These are phyloP conservation scores for Alternaria longipes DNA, from an alignment of 2,329 filamentous ascomycete species.

Conservation along the genomic window DNA sequence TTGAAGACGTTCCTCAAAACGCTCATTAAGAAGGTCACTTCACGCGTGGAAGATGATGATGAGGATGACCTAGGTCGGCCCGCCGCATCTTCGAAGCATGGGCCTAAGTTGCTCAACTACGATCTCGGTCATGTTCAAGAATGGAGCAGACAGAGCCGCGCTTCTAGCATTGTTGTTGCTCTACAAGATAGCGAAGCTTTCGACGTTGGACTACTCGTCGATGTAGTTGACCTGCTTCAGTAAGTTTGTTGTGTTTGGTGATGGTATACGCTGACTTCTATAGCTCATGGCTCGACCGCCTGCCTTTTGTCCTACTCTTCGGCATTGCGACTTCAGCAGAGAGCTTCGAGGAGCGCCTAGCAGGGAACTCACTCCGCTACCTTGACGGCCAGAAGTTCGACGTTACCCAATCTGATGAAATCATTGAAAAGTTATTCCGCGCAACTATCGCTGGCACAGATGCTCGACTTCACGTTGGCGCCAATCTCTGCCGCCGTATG, in stretches of 20 bases:
- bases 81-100: conserved; percentile 54
- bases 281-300: conserved; percentile 75
- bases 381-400: conserved; percentile 79
- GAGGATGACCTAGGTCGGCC: conserved; percentile 45
- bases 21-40: conserved; percentile 73
- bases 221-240: conserved; percentile 75
- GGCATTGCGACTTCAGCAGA: conserved; percentile 85
- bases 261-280: conserved; percentile 29
- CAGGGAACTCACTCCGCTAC: conserved; percentile 72
- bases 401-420: conserved; percentile 75
- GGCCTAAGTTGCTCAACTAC: conserved; percentile 76
- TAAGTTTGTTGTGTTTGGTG: conserved; percentile 50
- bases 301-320: conserved; percentile 79
- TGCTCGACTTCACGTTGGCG: conserved; percentile 69
- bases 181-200: conserved; percentile 87
- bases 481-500: conserved; percentile 68
- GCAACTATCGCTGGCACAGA: conserved; percentile 68
- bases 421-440: conserved; percentile 77
- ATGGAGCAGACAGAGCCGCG: conserved; percentile 63
- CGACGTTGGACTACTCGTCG: conserved; percentile 74
- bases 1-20: conserved; percentile 77
- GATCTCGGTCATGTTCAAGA: conserved; percentile 76
- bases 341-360: conserved; percentile 76
- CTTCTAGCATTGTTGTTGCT: conserved; percentile 72
- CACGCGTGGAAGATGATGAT: conserved; percentile 66